Base-by-base conservation (phyloP, 2,329 filamentous ascomycete species). In the Penicillium aurantiogriseum region DNA sequence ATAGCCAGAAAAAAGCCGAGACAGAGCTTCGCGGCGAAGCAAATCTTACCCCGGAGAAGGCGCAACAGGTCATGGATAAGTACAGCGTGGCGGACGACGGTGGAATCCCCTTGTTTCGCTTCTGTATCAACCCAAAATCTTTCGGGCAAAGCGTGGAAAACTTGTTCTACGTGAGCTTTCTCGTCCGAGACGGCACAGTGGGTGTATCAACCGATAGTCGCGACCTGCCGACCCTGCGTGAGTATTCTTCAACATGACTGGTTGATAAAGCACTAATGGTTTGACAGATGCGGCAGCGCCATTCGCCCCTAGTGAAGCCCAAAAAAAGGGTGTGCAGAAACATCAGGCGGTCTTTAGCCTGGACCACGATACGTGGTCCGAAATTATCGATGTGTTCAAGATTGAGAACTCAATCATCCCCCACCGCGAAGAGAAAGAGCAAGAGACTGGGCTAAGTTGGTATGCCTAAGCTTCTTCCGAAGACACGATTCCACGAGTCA, bases 131-230 rank as follows among this genome's bases (percentile, higher is more conserved):
- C 66, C 94, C 94, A 0, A 79, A 79, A 39, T 96, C 91, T 0
- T 99, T 97, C 68, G 91, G 91, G 0, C 94, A 99, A 74, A 96
- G 92, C 0, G 87, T 99, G 7, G 94, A 99, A 72, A 99, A 99
- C 67, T 81, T 99, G 67, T 99, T 99, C 74, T 97, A 97, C 72
- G 85, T 96, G 65, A 95, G 91, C 71, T 99, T 99, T 70, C 78
- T 99, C 59, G 91, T 97, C 58, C 86, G 90, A 57, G 94, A 99
- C 75, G 92, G 92, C 11, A 85, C 84, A 58, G 84, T 92, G 6
- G 85, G 85, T 35, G 81, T 99, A n/a, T 80, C 84, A 3, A 83
- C 86, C 55, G 92, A 97, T 68, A 82, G 86, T 13, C 78, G 88
- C 59, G 87, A 84, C 1, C 77, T 96, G 42, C 92, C 92, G n/a